These are phyloP conservation scores for Leptomonas seymouri DNA, from an alignment of 208 protist genomes.

Conservation along the genomic window DNA sequence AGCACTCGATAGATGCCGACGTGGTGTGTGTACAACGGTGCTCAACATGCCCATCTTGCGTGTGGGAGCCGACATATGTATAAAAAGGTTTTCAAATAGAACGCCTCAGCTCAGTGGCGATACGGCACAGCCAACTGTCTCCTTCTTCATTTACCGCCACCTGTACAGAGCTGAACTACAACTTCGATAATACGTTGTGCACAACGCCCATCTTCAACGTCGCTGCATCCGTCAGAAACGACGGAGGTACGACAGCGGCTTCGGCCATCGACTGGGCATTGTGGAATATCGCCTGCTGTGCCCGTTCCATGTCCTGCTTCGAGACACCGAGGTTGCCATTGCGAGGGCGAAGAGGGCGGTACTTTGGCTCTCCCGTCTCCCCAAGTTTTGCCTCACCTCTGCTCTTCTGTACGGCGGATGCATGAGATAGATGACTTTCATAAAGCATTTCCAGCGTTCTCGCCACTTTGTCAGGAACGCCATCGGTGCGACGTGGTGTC, in stretches of 20 bases:
- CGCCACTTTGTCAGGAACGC: conserved; percentile 4
- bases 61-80: too few relatives aligned
- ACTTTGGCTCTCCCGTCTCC: neutral
- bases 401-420: neutral
- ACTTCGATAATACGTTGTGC: conserved; percentile 17
- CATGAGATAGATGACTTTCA: neutral
- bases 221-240: conserved; percentile 15
- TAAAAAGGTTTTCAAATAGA: too few relatives aligned
- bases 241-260: conserved; percentile 1
- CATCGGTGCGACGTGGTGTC: neutral
- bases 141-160: neutral
- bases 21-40: neutral
- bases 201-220: conserved; percentile 6
- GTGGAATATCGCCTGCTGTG: conserved; percentile 9
- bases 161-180: conserved; percentile 12
- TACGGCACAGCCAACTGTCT: neutral
- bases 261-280: neutral
- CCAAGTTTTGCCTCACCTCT: neutral
- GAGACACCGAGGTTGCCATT: neutral
- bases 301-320: neutral
- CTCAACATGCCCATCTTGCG: too few relatives aligned
- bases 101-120: neutral
- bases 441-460: conserved; percentile 10
- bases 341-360: neutral
- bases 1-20: neutral